Percentiles rank a stretch among this genome's conserved stretches.
Conservation (phyloP, 257 asterid genomes). For the Ligustrum vulgare region DNA sequence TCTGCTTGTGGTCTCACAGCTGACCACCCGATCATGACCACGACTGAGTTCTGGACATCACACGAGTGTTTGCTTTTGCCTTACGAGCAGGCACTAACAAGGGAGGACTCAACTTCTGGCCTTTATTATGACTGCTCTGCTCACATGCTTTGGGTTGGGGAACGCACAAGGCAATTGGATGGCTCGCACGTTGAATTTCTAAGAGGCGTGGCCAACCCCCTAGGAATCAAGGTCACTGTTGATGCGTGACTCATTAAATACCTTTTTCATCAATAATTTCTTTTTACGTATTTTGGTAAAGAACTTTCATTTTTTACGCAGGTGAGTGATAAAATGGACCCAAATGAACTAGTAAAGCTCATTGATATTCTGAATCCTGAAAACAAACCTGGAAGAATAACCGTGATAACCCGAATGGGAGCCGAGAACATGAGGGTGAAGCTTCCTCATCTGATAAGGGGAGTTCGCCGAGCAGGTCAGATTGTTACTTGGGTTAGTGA, state of each 20-base stretch:
- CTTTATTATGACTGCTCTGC: constrained; percentile 74
- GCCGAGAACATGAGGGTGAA: constrained; percentile 68
- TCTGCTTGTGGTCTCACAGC: constrained; percentile 63
- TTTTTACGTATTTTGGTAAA: neutral
- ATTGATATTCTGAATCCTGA: constrained; percentile 69
- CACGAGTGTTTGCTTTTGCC: constrained; percentile 74
- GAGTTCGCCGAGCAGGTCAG: constrained; percentile 72
- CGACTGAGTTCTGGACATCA: constrained; percentile 79
- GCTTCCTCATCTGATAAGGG: constrained; percentile 66
- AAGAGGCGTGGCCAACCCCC: constrained; percentile 70
- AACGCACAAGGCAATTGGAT: constrained; percentile 72
- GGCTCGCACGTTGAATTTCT: constrained; percentile 78
- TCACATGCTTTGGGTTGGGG: constrained; percentile 88
- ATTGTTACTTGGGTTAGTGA: constrained; percentile 84
- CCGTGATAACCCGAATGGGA: constrained; percentile 74
- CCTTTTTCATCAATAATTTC: neutral
- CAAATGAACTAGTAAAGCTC: constrained; percentile 64
- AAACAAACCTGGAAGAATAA: constrained; percentile 68
- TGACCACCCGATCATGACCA: constrained; percentile 64
- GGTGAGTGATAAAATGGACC: constrained; percentile 84
- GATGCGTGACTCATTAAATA: neutral
- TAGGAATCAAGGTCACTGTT: constrained; percentile 63
- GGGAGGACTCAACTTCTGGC: constrained; percentile 80
- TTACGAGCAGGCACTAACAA: constrained; percentile 72
- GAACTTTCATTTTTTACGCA: constrained; percentile 26